Evolutionary conservation across 2,329 filamentous ascomycete genomes (phyloP), one percentile per base, ranked within the genome.

Genomic region (Pseudogymnoascus sp.): DNA sequence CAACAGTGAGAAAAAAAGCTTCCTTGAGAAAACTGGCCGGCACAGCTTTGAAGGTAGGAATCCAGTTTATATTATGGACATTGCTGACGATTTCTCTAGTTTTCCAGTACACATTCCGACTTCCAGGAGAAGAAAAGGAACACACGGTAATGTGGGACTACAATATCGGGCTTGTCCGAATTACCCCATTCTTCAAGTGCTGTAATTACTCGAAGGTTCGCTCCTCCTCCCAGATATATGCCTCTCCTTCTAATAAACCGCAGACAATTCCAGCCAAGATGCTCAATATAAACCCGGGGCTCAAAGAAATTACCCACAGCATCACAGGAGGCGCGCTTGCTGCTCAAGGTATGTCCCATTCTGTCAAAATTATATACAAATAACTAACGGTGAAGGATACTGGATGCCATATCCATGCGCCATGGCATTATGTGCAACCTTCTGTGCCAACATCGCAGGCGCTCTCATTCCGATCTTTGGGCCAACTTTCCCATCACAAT

Each of bases 101-200:
- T 25, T 92, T 92, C 72, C 85, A 92, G 68, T 97, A 97, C 74
- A 85, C 84, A 36, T 97, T 95, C 78, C 83, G 80, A 67, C 72
- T 88, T 3, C 89, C 89, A 0, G 84, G 80, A 9, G 83, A 88
- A 50, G 81, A 86, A 1, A 81, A 79, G 65, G 79, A 83, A 59
- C 92, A 88, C 72, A 84, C 83, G 0, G 86, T 97, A 63, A 92
- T 97, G 84, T 99, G 94, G 94, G 94, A 99, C 74, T 97, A 97
- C 77, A 93, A 95, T 68, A 85, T 93, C 64, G 94, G 94, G 7
- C 86, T 97, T 30, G 92, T 97, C 64, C 87, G 93, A 64, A 95
- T 96, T 74, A 97, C 92, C 2, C 89, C 92, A 28, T 90, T 97
- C 71, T 97, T 97, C 81, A 96, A 96, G 74, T 92, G 89, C 66